phyloP scores from a whole-genome alignment of 257 asterid species.

The Primulina tabacum region DNA sequence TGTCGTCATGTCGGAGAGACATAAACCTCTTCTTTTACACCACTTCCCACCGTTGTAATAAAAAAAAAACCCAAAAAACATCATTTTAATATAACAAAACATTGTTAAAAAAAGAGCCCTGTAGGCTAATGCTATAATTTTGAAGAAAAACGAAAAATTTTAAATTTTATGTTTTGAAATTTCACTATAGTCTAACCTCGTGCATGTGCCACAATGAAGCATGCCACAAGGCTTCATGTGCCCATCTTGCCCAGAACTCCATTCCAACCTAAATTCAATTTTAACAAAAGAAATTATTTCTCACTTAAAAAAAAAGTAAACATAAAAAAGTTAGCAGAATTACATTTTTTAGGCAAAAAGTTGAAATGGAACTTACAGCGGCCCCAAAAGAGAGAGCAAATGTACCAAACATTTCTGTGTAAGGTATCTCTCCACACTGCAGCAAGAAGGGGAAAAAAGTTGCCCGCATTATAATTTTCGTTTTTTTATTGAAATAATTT shows the following conservation, averaged over 20 bases:
- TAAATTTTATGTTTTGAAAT: too few relatives aligned
- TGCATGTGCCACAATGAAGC: slow-evolving; percentile 99
- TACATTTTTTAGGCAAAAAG: background rate
- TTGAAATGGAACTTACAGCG: slow-evolving; percentile 56
- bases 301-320: too few relatives aligned
- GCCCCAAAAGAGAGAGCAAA: slow-evolving; percentile 96
- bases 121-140: too few relatives aligned
- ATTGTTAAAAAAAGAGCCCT: too few relatives aligned
- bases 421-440: slow-evolving; percentile 86
- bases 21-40: too few relatives aligned
- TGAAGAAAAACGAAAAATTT: too few relatives aligned
- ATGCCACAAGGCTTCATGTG: slow-evolving; percentile 95
- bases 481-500: too few relatives aligned
- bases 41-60: too few relatives aligned
- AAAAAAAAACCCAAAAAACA: background rate
- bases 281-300: background rate
- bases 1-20: too few relatives aligned
- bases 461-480: background rate
- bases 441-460: background rate
- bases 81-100: background rate
- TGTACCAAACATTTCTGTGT: slow-evolving; percentile 89
- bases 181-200: slow-evolving; percentile 44
- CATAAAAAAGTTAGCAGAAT: background rate
- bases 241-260: slow-evolving; percentile 99
- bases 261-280: slow-evolving; percentile 65